phyloP scores from a whole-genome alignment of 192 early-diverging fungal species.

The Entomortierella beljakovae region DNA sequence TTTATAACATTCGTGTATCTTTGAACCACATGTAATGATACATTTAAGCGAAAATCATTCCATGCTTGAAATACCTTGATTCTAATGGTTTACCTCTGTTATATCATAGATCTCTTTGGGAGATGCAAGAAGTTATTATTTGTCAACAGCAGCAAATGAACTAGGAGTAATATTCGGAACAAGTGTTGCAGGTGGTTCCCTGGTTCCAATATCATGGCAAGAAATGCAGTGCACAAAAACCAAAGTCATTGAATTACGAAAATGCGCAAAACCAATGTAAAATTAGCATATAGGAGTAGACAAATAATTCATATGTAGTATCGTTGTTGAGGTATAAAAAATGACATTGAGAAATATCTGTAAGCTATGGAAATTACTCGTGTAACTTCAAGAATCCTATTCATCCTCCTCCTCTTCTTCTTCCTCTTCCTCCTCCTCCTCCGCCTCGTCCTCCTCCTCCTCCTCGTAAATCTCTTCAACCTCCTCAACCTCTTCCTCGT shows the following conservation, averaged over 20 bases:
- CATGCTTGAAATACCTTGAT: constrained; percentile 1
- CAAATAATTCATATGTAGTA: background rate
- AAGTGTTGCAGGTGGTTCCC: constrained; percentile 81
- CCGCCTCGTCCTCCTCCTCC: background rate
- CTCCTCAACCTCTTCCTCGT: constrained; percentile 24
- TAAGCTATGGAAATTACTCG: too few relatives aligned
- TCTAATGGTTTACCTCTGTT: constrained; percentile 3
- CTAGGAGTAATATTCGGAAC: constrained; percentile 94
- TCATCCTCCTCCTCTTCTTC: background rate
- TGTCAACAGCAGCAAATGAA: constrained; percentile 94
- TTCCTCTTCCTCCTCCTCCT: constrained; percentile 8
- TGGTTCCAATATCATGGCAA: constrained; percentile 98
- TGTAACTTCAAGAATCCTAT: background rate
- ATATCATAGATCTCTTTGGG: constrained; percentile 85
- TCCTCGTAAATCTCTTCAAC: constrained; percentile 7
- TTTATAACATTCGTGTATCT: background rate
- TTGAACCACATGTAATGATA: background rate
- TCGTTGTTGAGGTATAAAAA: background rate
- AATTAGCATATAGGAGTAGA: too few relatives aligned
- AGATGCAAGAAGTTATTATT: constrained; percentile 89
- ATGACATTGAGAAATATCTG: too few relatives aligned
- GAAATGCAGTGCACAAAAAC: constrained; percentile 98
- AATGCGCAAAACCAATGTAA: constrained; percentile 93
- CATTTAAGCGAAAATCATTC: background rate
- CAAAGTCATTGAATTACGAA: constrained; percentile 83